Evolutionary conservation across 2,329 filamentous ascomycete genomes (phyloP), one percentile per base, ranked within the genome.

Genomic region (Aspergillus japonicus): DNA sequence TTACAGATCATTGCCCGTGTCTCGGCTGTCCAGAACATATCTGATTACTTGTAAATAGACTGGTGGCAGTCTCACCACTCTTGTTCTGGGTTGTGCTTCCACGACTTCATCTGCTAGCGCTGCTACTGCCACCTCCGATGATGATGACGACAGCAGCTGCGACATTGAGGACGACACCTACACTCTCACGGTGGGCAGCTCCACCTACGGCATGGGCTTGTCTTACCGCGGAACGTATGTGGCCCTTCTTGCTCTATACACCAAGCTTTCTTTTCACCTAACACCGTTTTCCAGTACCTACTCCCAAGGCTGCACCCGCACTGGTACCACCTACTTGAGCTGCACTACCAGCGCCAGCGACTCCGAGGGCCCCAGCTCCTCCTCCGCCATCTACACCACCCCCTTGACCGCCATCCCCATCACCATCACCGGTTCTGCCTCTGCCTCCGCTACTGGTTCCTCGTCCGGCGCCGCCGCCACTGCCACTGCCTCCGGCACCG

Each of bases 381-480:
- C 56, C 16, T 24, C 50, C 55, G 64, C 57, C 19, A 64, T 57
- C 19, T 62, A 58, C 5, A 64, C 65, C 29, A 67, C 65, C 63
- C 48, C 50, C 5, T 3, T 64, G 19, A 39, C 57, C 16, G 59
- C 49, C n/a, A 16, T 60, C 5, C 29, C 61, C 35, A 59, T 72
- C 59, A 65, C 69, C 23, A 64, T 73, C 51, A 71, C 70, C 11
- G 57, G 68, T 21, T 63, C 65, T 23, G 64, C 58, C 23, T 51
- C 58, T 39, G 58, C 56, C 59, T 59, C 61, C 4, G 60, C 64
- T 47, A 50, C 61, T 33, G 50, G 59, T 11, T 69, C 68, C 4
- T 54, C 63, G 2, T 65, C 63, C 4, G 26, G 26, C 7, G 54
- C 62, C 16, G 56, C 61, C 21, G 57, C 64, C 39, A 63, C 67